Base-by-base conservation (phyloP, 192 early-diverging fungal species). In the Chytriomyces confervae region DNA sequence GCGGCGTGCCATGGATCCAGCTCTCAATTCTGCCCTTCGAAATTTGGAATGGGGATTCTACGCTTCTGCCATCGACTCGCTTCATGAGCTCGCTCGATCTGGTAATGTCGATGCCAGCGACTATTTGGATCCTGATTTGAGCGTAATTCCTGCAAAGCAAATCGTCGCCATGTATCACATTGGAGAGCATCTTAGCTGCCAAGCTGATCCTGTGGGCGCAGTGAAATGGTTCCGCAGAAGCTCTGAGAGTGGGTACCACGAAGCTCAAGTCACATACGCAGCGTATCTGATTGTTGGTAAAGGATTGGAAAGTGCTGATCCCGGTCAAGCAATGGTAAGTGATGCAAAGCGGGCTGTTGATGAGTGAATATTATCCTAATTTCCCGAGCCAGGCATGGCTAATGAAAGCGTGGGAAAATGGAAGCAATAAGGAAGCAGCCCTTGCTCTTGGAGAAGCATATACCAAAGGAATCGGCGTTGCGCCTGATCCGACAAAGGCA, bases 251-350 rank as follows among this genome's bases (percentile, higher is more conserved):
- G 79, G 79, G 24, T 80, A 80, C 53, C 75, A 75, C 53, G 72
- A 76, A 53, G 79, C 74, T 11, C 50, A 62, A 62, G 77, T 79
- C 5, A 79, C 77, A 7, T 79, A 64, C 24, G 77, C 77, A 7
- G 77, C 77, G 9, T 79, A 79, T 47, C 51, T 79, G 16, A 79
- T 79, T 66, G 70, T 79, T 50, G 77, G 77, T 9, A 79, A 79
- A 47, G 77, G 77, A 11, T 27, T 79, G 62, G 77, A 79, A 6
- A 64, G 44, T 8, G 16, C 69, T 7, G 77, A 79, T 45, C 77
- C 77, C 7, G 77, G 77, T 20, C 77, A 79, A 62, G 75, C 65
- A 16, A 76, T 67, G 75, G 64, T 67, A 20, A 23, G 44, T 76
- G 2, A 11, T 16, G 11, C 11, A 48, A 36, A 36, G 4, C 2